Percentiles rank a stretch among this genome's conserved stretches.
Evolutionary conservation across 331 rosid species (phyloP).

Genomic region (Arachis monticola): DNA sequence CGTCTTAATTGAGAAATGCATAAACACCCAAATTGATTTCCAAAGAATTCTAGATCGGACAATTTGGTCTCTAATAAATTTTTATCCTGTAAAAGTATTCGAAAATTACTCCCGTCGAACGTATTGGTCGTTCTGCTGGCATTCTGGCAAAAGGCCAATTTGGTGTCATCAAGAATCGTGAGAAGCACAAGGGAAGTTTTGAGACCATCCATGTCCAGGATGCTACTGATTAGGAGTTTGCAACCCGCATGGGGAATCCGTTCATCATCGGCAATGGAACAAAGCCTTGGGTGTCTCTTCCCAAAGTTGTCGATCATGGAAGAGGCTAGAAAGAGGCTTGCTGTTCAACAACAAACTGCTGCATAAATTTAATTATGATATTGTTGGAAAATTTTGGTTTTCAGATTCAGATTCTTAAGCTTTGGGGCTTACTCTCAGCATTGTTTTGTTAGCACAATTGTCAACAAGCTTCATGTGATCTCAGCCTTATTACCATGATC

Average conservation of each 20-base stretch:
- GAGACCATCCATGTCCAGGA: too few relatives aligned
- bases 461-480: too few relatives aligned
- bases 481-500: too few relatives aligned
- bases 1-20: too few relatives aligned
- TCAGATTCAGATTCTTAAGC: background rate
- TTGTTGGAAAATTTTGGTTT: background rate
- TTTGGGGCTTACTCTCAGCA: background rate
- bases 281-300: slow-evolving; percentile 68
- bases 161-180: slow-evolving; percentile 69
- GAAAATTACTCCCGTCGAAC: too few relatives aligned
- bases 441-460: too few relatives aligned
- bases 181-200: slow-evolving; percentile 46
- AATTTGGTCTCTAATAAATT: too few relatives aligned
- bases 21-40: too few relatives aligned
- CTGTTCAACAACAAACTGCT: slow-evolving; percentile 35
- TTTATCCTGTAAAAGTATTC: too few relatives aligned
- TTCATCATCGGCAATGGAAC: slow-evolving; percentile 67
- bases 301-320: slow-evolving; percentile 57
- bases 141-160: slow-evolving; percentile 56
- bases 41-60: too few relatives aligned
- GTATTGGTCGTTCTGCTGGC: too few relatives aligned
- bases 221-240: slow-evolving; percentile 66
- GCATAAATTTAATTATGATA: slow-evolving; percentile 38
- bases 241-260: slow-evolving; percentile 64
- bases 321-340: too few relatives aligned